A percentile compares a stretch with the other conserved stretches of the same genome.
phyloP scores from a whole-genome alignment of 1,284 basidiomycete genomes.

The Testicularia cyperi region DNA sequence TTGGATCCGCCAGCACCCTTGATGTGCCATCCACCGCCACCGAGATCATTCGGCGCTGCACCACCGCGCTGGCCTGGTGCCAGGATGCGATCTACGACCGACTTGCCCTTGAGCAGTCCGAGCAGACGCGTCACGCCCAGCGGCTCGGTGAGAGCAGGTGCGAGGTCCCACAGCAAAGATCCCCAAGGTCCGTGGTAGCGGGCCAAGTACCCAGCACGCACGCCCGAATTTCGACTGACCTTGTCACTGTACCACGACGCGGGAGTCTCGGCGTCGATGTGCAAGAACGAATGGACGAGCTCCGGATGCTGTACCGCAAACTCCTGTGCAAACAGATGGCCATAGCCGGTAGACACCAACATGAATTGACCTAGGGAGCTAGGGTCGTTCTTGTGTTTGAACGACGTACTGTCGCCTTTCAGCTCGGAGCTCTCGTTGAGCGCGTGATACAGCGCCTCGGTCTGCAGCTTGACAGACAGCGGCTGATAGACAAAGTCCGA shows the following conservation, averaged over 20 bases:
- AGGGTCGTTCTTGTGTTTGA: constrained; percentile 1
- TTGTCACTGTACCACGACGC: constrained; percentile 35
- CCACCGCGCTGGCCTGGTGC: constrained; percentile 32
- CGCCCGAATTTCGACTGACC: constrained; percentile 18
- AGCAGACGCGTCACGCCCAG: constrained; percentile 30
- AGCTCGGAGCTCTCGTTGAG: constrained; percentile 16
- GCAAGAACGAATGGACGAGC: constrained; percentile 42
- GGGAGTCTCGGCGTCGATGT: constrained; percentile 45
- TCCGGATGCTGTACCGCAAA: constrained; percentile 44
- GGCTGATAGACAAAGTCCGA: constrained; percentile 39
- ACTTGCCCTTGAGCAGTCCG: constrained; percentile 29
- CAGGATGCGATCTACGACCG: constrained; percentile 35
- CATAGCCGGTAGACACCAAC: constrained; percentile 42
- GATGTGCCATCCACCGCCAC: constrained; percentile 38
- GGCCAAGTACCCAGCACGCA: constrained; percentile 37
- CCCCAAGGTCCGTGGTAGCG: constrained; percentile 23
- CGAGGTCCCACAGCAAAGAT: constrained; percentile 32
- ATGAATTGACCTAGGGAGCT: constrained; percentile 31
- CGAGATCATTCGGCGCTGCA: constrained; percentile 20
- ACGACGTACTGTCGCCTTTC: constrained; percentile 3
- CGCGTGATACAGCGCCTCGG: constrained; percentile 26
- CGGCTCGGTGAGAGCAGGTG: constrained; percentile 38
- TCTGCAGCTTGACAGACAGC: constrained; percentile 20
- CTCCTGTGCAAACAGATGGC: constrained; percentile 38
- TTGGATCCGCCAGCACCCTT: constrained; percentile 32